These are phyloP conservation scores for Coleophoma cylindrospora DNA, from an alignment of 2,329 filamentous ascomycete species.

Conservation along the genomic window DNA sequence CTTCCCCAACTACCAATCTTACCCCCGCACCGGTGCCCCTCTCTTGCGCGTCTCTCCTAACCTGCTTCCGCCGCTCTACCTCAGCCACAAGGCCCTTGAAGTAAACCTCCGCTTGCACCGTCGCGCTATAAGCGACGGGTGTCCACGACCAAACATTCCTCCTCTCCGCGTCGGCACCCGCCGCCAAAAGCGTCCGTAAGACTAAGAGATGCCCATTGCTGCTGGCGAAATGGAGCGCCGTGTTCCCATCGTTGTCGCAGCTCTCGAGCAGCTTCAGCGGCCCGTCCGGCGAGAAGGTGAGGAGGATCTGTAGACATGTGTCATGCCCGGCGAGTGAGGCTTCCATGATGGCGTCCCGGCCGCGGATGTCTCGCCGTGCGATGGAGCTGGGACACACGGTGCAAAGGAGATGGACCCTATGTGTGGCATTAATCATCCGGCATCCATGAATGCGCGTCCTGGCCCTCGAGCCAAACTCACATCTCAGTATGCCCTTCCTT, in stretches of 20 bases:
- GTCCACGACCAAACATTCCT: slow-evolving; percentile 78
- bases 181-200: slow-evolving; percentile 69
- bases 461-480: neutral
- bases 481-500: slow-evolving; percentile 65
- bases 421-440: neutral
- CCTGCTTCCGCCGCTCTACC: slow-evolving; percentile 54
- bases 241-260: slow-evolving; percentile 72
- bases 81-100: slow-evolving; percentile 73
- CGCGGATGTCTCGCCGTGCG: slow-evolving; percentile 56
- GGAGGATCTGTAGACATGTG: slow-evolving; percentile 58
- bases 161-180: slow-evolving; percentile 69
- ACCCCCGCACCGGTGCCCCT: slow-evolving; percentile 16
- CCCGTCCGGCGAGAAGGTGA: slow-evolving; percentile 48
- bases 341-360: slow-evolving; percentile 69
- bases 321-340: slow-evolving; percentile 57
- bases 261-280: slow-evolving; percentile 34
- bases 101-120: slow-evolving; percentile 79
- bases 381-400: slow-evolving; percentile 46
- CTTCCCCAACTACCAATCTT: slow-evolving; percentile 16
- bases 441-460: neutral
- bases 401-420: slow-evolving; percentile 60
- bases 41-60: slow-evolving; percentile 27
- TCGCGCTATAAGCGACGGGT: slow-evolving; percentile 76
- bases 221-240: slow-evolving; percentile 80
- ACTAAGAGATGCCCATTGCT: slow-evolving; percentile 76